A percentile compares a stretch with the other conserved stretches of the same genome.
These are phyloP conservation scores for Candida broadrunensis DNA, from an alignment of 805 yeast genomes.

Conservation along the genomic window DNA sequence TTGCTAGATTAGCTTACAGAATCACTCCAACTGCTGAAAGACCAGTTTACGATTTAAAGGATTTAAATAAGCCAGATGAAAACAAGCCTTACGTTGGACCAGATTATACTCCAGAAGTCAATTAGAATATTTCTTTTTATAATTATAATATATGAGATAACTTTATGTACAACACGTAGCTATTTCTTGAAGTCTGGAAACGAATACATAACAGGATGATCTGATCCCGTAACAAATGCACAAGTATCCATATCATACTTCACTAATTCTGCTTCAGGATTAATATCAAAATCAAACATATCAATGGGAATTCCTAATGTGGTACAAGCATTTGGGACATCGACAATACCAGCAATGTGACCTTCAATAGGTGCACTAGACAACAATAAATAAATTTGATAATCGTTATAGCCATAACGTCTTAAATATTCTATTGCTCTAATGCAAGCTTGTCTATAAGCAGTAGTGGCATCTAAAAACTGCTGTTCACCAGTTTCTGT, in stretches of 20 bases:
- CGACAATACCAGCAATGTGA: constrained; percentile 51
- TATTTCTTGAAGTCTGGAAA: constrained; percentile 3
- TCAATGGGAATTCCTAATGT: constrained; percentile 51
- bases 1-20: constrained; percentile 33
- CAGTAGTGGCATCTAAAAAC: constrained; percentile 47
- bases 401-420: constrained; percentile 49
- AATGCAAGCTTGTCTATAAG: constrained; percentile 49
- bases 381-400: constrained; percentile 45
- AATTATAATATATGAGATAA: too few species aligned
- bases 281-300: constrained; percentile 47
- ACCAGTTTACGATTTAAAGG: constrained; percentile 31
- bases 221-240: constrained; percentile 27
- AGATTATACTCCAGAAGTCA: neutral
- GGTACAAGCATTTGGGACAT: constrained; percentile 52
- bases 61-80: constrained; percentile 29
- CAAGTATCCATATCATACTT: constrained; percentile 33
- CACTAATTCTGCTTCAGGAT: constrained; percentile 31
- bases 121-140: neutral
- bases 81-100: constrained; percentile 11
- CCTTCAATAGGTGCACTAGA: constrained; percentile 51
- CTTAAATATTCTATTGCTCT: constrained; percentile 49
- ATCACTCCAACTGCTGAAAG: constrained; percentile 40
- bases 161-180: too few species aligned
- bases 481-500: constrained; percentile 47
- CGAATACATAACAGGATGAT: constrained; percentile 11